These are phyloP conservation scores for Phanerochaete sordida DNA, from an alignment of 768 basidiomycete genomes.

Conservation along the genomic window DNA sequence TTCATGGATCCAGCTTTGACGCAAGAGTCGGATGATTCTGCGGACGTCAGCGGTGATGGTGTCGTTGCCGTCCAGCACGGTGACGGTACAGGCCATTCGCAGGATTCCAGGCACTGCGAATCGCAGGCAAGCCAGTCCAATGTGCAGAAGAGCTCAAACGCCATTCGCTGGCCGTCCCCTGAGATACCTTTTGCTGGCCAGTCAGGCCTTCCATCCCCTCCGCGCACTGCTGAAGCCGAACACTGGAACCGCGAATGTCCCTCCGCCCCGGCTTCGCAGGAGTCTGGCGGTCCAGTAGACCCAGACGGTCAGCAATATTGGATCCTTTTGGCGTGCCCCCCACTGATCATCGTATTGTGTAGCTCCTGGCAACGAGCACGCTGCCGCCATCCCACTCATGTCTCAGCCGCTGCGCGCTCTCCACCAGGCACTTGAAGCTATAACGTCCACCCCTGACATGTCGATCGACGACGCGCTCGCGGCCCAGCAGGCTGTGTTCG, in stretches of 20 bases:
- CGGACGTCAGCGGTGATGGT: too few relatives aligned
- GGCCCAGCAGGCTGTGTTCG: neutral
- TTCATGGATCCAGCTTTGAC: too few relatives aligned
- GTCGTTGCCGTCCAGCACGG: neutral
- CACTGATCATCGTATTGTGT: neutral
- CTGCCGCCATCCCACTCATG: neutral
- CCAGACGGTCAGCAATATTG: neutral
- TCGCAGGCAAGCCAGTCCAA: too few relatives aligned
- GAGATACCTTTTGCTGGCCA: neutral
- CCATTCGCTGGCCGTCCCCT: neutral
- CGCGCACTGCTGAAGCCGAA: neutral
- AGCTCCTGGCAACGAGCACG: neutral
- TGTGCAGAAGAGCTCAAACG: too few relatives aligned
- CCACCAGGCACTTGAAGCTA: neutral
- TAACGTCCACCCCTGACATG: neutral
- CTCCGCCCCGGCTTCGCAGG: too few relatives aligned
- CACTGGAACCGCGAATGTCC: too few relatives aligned
- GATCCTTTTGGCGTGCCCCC: neutral
- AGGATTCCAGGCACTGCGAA: neutral
- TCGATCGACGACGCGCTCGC: neutral
- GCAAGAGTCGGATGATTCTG: too few relatives aligned
- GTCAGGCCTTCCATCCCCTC: neutral
- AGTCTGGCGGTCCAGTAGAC: too few relatives aligned
- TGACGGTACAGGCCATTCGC: neutral
- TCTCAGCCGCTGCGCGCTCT: neutral